Conservation (phyloP, 1,284 basidiomycete genomes). For the Sporisorium exsertum region DNA sequence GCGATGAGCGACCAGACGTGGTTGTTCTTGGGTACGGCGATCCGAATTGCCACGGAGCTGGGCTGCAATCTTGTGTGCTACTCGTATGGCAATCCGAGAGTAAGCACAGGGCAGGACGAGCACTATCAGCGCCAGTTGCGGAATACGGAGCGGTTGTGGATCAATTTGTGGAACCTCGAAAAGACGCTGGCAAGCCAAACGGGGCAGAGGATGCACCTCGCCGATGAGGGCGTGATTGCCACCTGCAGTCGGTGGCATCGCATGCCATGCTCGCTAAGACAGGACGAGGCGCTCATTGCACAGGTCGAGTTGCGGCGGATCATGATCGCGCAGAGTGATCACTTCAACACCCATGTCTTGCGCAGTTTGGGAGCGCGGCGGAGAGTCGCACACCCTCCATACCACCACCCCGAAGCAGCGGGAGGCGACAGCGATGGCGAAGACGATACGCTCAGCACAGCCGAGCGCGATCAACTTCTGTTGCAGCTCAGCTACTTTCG, state of each 20-base stretch:
- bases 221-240: constrained; percentile 48
- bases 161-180: constrained; percentile 52
- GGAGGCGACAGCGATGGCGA: neutral
- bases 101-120: constrained; percentile 3
- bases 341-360: constrained; percentile 45
- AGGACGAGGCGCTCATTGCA: constrained; percentile 52
- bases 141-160: constrained; percentile 53
- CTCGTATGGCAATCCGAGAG: constrained; percentile 15
- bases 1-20: constrained; percentile 53
- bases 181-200: constrained; percentile 49
- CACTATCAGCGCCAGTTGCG: constrained; percentile 49
- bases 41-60: constrained; percentile 49
- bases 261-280: constrained; percentile 29
- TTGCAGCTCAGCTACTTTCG: constrained; percentile 44
- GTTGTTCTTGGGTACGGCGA: constrained; percentile 37
- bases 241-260: constrained; percentile 43
- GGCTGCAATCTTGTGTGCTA: constrained; percentile 49
- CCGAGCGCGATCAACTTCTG: constrained; percentile 30
- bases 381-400: neutral
- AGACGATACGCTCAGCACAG: neutral
- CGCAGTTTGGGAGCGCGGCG: constrained; percentile 14
- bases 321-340: constrained; percentile 31
- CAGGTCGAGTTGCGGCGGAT: constrained; percentile 46
- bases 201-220: constrained; percentile 49
- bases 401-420: neutral